Evolutionary conservation across 768 basidiomycete genomes (phyloP).

Genomic region (Kwoniella mangroviensis): DNA sequence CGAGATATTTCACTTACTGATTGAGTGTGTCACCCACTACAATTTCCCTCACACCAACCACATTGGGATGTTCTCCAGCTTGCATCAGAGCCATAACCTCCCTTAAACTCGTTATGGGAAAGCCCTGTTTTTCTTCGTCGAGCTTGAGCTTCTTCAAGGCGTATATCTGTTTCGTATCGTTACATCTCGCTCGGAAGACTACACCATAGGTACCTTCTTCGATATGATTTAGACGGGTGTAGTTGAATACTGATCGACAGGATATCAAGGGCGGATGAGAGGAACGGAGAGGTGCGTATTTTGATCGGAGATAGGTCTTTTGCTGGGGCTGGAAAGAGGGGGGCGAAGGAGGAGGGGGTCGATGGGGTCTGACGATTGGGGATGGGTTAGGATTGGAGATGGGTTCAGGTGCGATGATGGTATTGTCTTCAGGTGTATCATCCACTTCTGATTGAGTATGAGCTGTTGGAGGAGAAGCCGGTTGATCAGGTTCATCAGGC

Average conservation of each 20-base stretch:
- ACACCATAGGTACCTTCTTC: slow-evolving; percentile 98
- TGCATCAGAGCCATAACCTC: slow-evolving; percentile 96
- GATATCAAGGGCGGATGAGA: slow-evolving; percentile 78
- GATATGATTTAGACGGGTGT: slow-evolving; percentile 94
- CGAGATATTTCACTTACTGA: slow-evolving; percentile 71
- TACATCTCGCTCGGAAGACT: slow-evolving; percentile 94
- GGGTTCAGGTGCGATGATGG: background rate
- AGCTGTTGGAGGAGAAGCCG: background rate
- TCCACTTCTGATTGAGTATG: background rate
- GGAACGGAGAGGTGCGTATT: slow-evolving; percentile 67
- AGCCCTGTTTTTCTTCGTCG: slow-evolving; percentile 97
- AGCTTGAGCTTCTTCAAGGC: slow-evolving; percentile 97
- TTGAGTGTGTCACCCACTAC: slow-evolving; percentile 98
- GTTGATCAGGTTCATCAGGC: slow-evolving; percentile 23
- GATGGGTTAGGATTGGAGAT: background rate
- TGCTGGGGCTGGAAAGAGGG: background rate
- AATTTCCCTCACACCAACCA: slow-evolving; percentile 94
- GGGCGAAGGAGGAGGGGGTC: slow-evolving; percentile 5
- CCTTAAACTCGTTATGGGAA: slow-evolving; percentile 93
- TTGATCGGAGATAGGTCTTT: slow-evolving; percentile 27
- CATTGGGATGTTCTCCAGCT: slow-evolving; percentile 87
- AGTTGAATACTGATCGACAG: slow-evolving; percentile 90
- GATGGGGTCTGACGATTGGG: slow-evolving; percentile 7
- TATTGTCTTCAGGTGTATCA: background rate
- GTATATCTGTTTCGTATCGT: slow-evolving; percentile 91